Conservation (phyloP, 768 basidiomycete genomes). For the Mycena chlorophos region DNA sequence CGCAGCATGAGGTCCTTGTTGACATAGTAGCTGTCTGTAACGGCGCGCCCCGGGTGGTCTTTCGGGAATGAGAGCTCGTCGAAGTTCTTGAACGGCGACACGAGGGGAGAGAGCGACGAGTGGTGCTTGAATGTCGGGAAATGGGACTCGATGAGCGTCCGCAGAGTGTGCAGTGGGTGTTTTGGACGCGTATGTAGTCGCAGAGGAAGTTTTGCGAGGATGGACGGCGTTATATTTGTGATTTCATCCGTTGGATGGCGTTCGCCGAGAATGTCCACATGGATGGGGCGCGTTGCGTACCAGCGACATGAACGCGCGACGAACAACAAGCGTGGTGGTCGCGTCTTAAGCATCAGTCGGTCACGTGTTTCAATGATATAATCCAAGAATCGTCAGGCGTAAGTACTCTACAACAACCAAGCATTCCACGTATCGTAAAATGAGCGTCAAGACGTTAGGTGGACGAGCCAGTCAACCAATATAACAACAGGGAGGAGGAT, state of each 20-base stretch:
- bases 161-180: slow-evolving; percentile 88
- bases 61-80: slow-evolving; percentile 92
- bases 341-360: neutral
- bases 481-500: slow-evolving; percentile 3
- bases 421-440: slow-evolving; percentile 22
- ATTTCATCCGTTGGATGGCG: slow-evolving; percentile 72
- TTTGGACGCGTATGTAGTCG: slow-evolving; percentile 72
- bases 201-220: slow-evolving; percentile 76
- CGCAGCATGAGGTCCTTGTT: slow-evolving; percentile 90
- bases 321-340: neutral
- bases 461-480: slow-evolving; percentile 24
- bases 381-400: slow-evolving; percentile 11
- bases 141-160: slow-evolving; percentile 80
- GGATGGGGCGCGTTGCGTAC: slow-evolving; percentile 19
- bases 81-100: slow-evolving; percentile 90
- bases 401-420: slow-evolving; percentile 19
- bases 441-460: slow-evolving; percentile 14
- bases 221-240: slow-evolving; percentile 85
- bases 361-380: slow-evolving; percentile 4
- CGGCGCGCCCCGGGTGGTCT: slow-evolving; percentile 90
- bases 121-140: slow-evolving; percentile 73
- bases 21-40: slow-evolving; percentile 94
- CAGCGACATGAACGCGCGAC: slow-evolving; percentile 5
- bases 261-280: slow-evolving; percentile 58
- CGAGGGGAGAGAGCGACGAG: slow-evolving; percentile 82